Evolutionary conservation across 176 grass and related monocot genomes (phyloP).

Genomic region (Carex scoparia): DNA sequence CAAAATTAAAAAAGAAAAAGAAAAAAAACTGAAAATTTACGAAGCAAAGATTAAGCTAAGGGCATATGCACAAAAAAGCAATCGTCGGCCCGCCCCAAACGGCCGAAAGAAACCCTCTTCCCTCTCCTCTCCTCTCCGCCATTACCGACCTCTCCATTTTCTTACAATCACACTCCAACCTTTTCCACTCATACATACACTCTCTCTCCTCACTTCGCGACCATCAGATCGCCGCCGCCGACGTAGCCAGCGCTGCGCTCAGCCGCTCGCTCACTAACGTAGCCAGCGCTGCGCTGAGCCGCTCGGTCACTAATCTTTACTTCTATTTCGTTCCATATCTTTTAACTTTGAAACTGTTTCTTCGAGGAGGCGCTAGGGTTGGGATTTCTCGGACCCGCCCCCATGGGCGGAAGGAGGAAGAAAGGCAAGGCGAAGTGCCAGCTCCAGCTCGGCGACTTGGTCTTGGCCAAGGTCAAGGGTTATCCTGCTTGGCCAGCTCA

Average conservation of each 20-base stretch:
- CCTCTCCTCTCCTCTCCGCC: slow-evolving; percentile 29
- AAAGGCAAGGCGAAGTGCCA: slow-evolving; percentile 53
- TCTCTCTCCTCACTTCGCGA: slow-evolving; percentile 19
- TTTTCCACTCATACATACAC: slow-evolving; percentile 3
- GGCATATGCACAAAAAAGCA: neutral
- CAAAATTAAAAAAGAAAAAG: neutral
- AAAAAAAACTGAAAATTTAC: neutral
- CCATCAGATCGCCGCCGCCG: neutral
- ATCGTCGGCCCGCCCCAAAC: slow-evolving; percentile 27
- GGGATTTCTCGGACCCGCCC: slow-evolving; percentile 44
- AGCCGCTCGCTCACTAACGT: neutral
- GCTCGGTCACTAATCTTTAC: neutral
- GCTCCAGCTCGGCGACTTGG: slow-evolving; percentile 73
- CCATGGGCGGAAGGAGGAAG: slow-evolving; percentile 55
- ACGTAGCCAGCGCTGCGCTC: slow-evolving; percentile 21
- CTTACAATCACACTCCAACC: neutral
- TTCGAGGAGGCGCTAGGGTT: slow-evolving; percentile 38
- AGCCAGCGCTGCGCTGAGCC: no score
- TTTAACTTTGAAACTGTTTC: slow-evolving; percentile 13
- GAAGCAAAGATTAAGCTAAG: neutral
- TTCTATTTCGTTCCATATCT: slow-evolving; percentile 34
- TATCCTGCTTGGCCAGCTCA: slow-evolving; percentile 92
- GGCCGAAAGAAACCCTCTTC: slow-evolving; percentile 31
- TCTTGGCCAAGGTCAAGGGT: slow-evolving; percentile 96
- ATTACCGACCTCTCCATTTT: slow-evolving; percentile 21